Conservation (phyloP, 2,329 filamentous ascomycete species). For the Talaromyces sp. region DNA sequence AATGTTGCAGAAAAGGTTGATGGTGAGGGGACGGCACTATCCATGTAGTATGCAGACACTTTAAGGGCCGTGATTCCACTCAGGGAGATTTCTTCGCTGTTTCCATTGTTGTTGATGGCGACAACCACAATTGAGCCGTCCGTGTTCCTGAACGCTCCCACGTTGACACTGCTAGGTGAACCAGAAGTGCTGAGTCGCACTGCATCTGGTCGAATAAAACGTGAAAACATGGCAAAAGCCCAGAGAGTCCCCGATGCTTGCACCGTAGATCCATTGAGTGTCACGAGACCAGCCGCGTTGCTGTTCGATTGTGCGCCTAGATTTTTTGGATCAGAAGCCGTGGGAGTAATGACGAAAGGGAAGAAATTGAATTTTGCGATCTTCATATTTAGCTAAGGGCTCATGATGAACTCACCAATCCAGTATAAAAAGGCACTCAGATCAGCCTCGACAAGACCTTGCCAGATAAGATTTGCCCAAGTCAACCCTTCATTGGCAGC, state of each 20-base stretch:
- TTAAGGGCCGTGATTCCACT: background rate
- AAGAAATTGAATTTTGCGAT: too few relatives aligned
- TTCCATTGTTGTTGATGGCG: background rate
- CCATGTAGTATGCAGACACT: background rate
- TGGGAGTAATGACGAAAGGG: background rate
- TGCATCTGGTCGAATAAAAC: background rate
- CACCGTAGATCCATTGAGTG: background rate
- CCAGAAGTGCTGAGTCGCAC: background rate
- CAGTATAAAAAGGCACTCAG: constrained; percentile 11
- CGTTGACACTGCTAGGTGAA: background rate
- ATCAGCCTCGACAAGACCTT: constrained; percentile 8
- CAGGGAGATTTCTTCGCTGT: background rate
- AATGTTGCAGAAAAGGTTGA: background rate
- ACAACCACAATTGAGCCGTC: constrained; percentile 1
- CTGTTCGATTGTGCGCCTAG: background rate
- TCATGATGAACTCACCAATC: background rate
- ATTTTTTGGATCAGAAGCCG: background rate
- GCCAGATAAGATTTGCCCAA: constrained; percentile 4
- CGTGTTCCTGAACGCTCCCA: constrained; percentile 1
- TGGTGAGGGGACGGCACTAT: background rate
- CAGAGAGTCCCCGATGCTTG: background rate
- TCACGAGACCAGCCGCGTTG: background rate
- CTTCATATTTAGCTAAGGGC: background rate
- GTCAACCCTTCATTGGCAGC: constrained; percentile 7
- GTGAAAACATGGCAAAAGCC: constrained; percentile 8